Conservation (phyloP, 495 filamentous ascomycete genomes). For the Neurospora intermedia region DNA sequence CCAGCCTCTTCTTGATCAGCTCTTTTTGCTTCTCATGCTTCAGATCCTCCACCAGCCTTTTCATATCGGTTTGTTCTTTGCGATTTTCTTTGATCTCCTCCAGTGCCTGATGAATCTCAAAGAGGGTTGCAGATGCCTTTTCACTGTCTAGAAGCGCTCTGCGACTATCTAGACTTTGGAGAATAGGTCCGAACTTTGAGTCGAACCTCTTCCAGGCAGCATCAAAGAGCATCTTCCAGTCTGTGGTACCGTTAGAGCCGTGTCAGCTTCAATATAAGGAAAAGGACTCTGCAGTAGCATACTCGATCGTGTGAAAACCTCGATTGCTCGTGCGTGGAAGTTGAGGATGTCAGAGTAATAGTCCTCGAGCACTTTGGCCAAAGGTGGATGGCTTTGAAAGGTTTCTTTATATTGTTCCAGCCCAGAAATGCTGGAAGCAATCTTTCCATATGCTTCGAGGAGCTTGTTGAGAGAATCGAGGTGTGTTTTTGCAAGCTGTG, state of each 20-base stretch:
- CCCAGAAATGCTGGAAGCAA: not conserved
- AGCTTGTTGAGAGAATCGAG: not conserved
- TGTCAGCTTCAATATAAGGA: not conserved
- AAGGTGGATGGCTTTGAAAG: not conserved
- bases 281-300: not conserved
- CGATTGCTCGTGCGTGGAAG: not conserved
- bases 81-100: not conserved
- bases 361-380: not conserved
- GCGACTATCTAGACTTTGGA: not conserved
- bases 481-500: not conserved
- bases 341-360: not conserved
- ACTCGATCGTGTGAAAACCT: not conserved
- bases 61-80: not conserved
- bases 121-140: not conserved
- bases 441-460: not conserved
- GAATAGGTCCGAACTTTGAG: not conserved
- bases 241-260: not conserved
- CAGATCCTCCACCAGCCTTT: not conserved
- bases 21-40: not conserved
- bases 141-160: not conserved
- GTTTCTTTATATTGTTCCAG: not conserved
- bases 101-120: not conserved
- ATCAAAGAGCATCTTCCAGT: not conserved
- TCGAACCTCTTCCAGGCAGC: not conserved
- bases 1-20: not conserved